These are phyloP conservation scores for Lupinus albus DNA, from an alignment of 306 rosid species.

Conservation along the genomic window DNA sequence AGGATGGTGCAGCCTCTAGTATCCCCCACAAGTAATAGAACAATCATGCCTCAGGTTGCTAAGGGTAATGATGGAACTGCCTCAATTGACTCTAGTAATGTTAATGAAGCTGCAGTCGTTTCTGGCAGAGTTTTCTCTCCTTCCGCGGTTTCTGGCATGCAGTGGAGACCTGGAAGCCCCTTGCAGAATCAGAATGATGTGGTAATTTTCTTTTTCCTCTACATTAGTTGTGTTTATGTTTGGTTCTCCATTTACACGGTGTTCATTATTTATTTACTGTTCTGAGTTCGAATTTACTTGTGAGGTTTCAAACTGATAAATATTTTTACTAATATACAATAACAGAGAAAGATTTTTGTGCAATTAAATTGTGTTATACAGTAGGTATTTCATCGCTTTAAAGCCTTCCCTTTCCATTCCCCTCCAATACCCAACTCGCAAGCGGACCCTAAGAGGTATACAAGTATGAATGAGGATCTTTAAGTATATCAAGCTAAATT, in stretches of 20 bases:
- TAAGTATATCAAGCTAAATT: not conserved
- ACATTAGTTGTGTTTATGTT: slow-evolving; percentile 20
- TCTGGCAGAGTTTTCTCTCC: slow-evolving; percentile 78
- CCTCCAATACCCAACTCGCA: too few relatives aligned
- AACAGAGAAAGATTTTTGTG: not conserved
- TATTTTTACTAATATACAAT: not conserved
- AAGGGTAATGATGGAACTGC: slow-evolving; percentile 65
- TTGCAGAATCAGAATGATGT: slow-evolving; percentile 70
- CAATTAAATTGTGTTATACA: slow-evolving; percentile 2
- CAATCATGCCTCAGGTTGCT: slow-evolving; percentile 62
- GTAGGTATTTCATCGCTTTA: not conserved
- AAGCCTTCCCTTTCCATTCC: too few relatives aligned
- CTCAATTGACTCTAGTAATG: slow-evolving; percentile 57
- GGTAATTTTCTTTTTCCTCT: slow-evolving; percentile 41
- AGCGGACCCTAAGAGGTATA: not conserved
- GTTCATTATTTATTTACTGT: slow-evolving; percentile 22
- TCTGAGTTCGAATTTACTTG: slow-evolving; percentile 23
- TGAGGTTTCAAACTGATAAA: slow-evolving; percentile 1
- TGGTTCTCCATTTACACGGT: not conserved
- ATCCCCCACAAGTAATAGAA: slow-evolving; percentile 64
- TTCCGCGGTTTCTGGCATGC: slow-evolving; percentile 67
- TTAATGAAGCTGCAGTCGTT: slow-evolving; percentile 59
- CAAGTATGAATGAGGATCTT: not conserved
- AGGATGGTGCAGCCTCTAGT: slow-evolving; percentile 62
- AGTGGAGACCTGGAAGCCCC: slow-evolving; percentile 83